Evolutionary conservation across 495 filamentous ascomycete genomes (phyloP).

Genomic region (Parmelia sp.): DNA sequence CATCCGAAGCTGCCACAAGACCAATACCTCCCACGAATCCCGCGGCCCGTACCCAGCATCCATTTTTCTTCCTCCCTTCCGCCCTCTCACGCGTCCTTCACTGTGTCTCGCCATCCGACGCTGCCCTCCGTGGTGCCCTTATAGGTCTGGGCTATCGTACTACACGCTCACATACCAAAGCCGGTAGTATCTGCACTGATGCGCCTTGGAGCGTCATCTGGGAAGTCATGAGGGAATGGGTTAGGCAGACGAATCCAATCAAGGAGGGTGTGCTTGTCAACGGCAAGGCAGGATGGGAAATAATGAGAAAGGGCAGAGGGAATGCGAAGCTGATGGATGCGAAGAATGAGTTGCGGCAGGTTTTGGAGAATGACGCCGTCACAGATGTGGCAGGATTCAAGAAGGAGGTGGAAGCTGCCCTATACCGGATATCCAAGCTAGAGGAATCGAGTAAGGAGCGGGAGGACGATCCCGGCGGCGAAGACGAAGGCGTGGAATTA

Average conservation of each 20-base stretch:
- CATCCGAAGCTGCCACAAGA: slow-evolving; percentile 24
- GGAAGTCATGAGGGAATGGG: slow-evolving; percentile 93
- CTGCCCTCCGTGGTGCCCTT: slow-evolving; percentile 72
- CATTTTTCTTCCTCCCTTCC: slow-evolving; percentile 81
- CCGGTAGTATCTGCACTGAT: slow-evolving; percentile 84
- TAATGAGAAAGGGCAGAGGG: slow-evolving; percentile 47
- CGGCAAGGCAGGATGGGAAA: slow-evolving; percentile 59
- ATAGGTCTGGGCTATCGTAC: slow-evolving; percentile 70
- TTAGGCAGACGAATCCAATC: slow-evolving; percentile 64
- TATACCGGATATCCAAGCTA: slow-evolving; percentile 37
- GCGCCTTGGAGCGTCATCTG: slow-evolving; percentile 84
- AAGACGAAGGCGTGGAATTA: neutral
- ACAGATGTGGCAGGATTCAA: slow-evolving; percentile 36
- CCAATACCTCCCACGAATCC: slow-evolving; percentile 41
- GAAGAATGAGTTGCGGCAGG: slow-evolving; percentile 36
- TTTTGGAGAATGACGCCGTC: slow-evolving; percentile 30
- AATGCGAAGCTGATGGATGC: slow-evolving; percentile 17
- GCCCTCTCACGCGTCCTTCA: slow-evolving; percentile 66
- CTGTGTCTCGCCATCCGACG: slow-evolving; percentile 64
- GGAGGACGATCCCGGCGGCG: slow-evolving; percentile 1
- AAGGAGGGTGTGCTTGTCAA: slow-evolving; percentile 62
- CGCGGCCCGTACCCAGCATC: slow-evolving; percentile 57
- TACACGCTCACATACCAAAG: slow-evolving; percentile 77
- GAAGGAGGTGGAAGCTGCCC: slow-evolving; percentile 42
- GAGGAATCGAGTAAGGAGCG: slow-evolving; percentile 2